These are phyloP conservation scores for Camellia sinensis DNA, from an alignment of 148 eudicot genomes.

Conservation along the genomic window DNA sequence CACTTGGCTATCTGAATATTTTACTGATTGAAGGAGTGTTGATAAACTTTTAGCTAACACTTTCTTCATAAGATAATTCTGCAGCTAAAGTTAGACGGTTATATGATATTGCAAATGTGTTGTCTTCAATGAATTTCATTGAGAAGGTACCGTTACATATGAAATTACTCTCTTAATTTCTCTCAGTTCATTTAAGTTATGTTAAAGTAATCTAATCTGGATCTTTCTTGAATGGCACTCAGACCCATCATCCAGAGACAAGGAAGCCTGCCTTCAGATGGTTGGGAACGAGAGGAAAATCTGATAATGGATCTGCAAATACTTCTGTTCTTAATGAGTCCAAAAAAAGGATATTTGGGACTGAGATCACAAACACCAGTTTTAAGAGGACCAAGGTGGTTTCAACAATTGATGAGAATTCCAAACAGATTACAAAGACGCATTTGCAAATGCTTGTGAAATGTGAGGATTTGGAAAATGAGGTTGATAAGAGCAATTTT, in stretches of 20 bases:
- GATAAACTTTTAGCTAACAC: constrained; percentile 30
- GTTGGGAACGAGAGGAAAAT: constrained; percentile 56
- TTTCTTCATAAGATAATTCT: constrained; percentile 37
- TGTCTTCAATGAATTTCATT: constrained; percentile 88
- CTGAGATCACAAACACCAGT: constrained; percentile 63
- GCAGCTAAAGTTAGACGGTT: constrained; percentile 96
- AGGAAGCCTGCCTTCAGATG: constrained; percentile 94
- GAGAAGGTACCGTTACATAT: constrained; percentile 57
- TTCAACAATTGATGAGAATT: constrained; percentile 23
- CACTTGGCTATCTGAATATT: constrained; percentile 13
- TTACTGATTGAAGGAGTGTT: neutral
- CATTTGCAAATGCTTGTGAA: constrained; percentile 25
- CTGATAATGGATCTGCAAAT: constrained; percentile 28
- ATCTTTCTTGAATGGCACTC: constrained; percentile 23
- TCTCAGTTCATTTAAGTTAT: neutral
- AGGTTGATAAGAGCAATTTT: constrained; percentile 16
- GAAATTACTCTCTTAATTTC: constrained; percentile 1
- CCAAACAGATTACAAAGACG: constrained; percentile 27
- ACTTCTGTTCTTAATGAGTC: constrained; percentile 34
- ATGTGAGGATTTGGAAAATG: constrained; percentile 34
- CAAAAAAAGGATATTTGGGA: constrained; percentile 79
- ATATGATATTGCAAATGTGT: constrained; percentile 92
- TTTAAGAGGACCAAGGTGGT: constrained; percentile 52
- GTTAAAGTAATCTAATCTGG: neutral
- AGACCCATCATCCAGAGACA: constrained; percentile 82